A percentile compares a stretch with the other conserved stretches of the same genome.
Conservation (phyloP, 2,329 filamentous ascomycete genomes). For the Colletotrichum phormii region DNA sequence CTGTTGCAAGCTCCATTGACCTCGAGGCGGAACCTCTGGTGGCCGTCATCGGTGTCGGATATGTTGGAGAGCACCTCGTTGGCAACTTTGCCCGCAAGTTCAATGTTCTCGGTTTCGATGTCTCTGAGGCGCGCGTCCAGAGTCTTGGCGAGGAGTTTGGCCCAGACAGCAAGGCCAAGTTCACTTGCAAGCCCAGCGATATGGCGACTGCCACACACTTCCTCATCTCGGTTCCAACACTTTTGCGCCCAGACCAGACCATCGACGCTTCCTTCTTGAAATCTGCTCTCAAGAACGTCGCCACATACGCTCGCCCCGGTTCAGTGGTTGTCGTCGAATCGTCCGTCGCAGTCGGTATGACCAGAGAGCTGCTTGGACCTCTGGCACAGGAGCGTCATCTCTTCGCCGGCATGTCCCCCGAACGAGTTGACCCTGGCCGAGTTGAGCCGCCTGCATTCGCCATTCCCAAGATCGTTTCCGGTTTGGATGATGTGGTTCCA, state of each 20-base stretch:
- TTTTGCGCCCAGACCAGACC: slow-evolving; percentile 57
- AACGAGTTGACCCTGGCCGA: slow-evolving; percentile 65
- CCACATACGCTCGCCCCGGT: slow-evolving; percentile 54
- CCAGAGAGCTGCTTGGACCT: slow-evolving; percentile 59
- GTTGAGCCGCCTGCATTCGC: slow-evolving; percentile 50
- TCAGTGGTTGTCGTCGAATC: slow-evolving; percentile 64
- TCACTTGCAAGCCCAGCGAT: slow-evolving; percentile 50
- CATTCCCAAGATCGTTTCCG: slow-evolving; percentile 67
- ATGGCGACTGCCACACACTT: slow-evolving; percentile 61
- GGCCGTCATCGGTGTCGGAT: slow-evolving; percentile 64
- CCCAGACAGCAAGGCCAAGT: slow-evolving; percentile 44
- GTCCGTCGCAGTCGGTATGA: slow-evolving; percentile 67
- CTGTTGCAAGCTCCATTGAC: slow-evolving; percentile 31
- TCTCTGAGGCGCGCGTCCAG: slow-evolving; percentile 53
- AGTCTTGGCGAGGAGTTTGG: slow-evolving; percentile 46
- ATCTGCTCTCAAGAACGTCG: slow-evolving; percentile 56
- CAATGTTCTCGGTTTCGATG: slow-evolving; percentile 60
- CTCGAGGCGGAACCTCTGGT: slow-evolving; percentile 49
- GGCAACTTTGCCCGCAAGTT: slow-evolving; percentile 54
- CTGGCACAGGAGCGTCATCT: slow-evolving; percentile 55
- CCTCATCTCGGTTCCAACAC: slow-evolving; percentile 65
- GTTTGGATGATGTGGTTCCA: slow-evolving; percentile 58
- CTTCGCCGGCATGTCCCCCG: slow-evolving; percentile 62
- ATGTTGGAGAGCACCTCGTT: slow-evolving; percentile 63
- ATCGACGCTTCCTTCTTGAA: slow-evolving; percentile 60